phyloP scores from a whole-genome alignment of 2,329 filamentous ascomycete species.

The Colletotrichum australisinense region DNA sequence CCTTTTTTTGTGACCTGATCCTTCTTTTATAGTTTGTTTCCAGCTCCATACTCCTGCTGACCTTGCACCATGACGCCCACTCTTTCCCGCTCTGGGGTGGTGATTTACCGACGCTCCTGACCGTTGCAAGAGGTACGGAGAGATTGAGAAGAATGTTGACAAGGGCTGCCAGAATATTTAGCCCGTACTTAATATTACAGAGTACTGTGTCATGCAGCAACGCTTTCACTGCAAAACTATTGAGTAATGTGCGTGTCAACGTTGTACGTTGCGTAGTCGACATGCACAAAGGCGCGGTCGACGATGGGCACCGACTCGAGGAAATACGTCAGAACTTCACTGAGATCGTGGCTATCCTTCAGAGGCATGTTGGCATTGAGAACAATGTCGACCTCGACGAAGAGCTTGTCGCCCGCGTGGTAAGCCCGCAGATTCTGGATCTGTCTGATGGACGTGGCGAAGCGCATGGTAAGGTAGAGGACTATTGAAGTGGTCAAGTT shows the following conservation, averaged over 20 bases:
- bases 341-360: conserved; percentile 84
- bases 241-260: conserved; percentile 69
- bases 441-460: conserved; percentile 86
- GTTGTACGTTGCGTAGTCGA: conserved; percentile 73
- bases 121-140: background rate
- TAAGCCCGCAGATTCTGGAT: conserved; percentile 89
- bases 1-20: background rate
- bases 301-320: conserved; percentile 86
- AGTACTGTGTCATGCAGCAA: background rate
- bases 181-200: background rate
- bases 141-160: background rate
- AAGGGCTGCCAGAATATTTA: background rate
- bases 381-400: conserved; percentile 85
- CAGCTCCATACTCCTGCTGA: background rate
- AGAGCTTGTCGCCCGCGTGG: conserved; percentile 86
- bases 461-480: conserved; percentile 92
- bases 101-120: background rate
- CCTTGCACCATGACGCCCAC: background rate
- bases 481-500: conserved; percentile 50
- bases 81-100: background rate
- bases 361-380: conserved; percentile 80
- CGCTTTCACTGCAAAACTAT: conserved; percentile 39
- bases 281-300: conserved; percentile 77
- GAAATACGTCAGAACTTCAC: conserved; percentile 83
- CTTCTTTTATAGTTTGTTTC: background rate